phyloP scores from a whole-genome alignment of 345 rosid species.

The Odontarrhena argentea region DNA sequence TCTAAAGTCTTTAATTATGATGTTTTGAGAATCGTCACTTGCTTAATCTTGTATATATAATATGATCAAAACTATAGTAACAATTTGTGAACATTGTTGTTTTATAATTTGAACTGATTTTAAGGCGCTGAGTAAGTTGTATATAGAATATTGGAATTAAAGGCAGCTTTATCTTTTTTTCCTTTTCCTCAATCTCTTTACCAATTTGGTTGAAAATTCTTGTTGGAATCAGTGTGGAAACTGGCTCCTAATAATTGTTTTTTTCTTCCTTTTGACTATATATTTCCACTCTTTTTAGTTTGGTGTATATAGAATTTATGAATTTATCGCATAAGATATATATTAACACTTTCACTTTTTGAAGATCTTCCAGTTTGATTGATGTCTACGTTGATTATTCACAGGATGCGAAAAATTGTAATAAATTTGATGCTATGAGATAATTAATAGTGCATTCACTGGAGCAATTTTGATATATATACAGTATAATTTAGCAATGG shows the following conservation, averaged over 20 bases:
- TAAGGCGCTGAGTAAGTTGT: background rate
- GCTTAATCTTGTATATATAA: background rate
- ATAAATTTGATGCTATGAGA: background rate
- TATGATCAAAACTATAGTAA: background rate
- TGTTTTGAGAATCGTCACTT: background rate
- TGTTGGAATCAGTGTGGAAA: slow-evolving; percentile 35
- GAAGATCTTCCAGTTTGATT: background rate
- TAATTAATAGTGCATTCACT: background rate
- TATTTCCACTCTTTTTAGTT: slow-evolving; percentile 1
- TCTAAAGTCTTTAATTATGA: too few species aligned
- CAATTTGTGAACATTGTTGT: background rate
- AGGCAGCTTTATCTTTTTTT: slow-evolving; percentile 23
- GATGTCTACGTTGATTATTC: background rate
- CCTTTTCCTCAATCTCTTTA: slow-evolving; percentile 14
- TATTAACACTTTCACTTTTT: background rate
- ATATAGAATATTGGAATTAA: slow-evolving; percentile 8
- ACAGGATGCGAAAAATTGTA: background rate
- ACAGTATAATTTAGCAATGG: too few species aligned
- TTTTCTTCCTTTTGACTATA: slow-evolving; percentile 26
- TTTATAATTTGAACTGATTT: slow-evolving; percentile 14
- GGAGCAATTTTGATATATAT: background rate
- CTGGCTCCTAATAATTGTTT: background rate
- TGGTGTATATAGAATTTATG: background rate
- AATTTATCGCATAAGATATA: background rate
- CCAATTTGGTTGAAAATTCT: slow-evolving; percentile 29